Conservation (phyloP, 2,329 filamentous ascomycete genomes). For the Didymella lethalis region DNA sequence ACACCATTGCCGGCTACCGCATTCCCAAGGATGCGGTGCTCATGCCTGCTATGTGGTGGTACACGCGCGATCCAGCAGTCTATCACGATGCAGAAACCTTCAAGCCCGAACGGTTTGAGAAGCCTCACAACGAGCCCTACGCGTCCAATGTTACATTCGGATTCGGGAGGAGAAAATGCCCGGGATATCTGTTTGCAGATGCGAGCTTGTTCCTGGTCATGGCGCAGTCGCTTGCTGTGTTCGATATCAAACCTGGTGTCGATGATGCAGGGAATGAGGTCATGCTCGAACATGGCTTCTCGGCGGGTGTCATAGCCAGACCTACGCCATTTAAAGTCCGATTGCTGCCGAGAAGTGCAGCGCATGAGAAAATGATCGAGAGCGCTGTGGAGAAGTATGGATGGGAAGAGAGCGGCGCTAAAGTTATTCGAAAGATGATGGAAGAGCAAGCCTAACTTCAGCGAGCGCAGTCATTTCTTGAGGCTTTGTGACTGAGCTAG, state of each 20-base stretch:
- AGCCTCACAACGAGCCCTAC: conserved; percentile 47
- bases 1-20: conserved; percentile 48
- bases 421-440: conserved; percentile 18
- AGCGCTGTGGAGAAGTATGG: conserved; percentile 36
- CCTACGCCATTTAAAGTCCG: conserved; percentile 44
- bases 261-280: conserved; percentile 50
- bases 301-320: conserved; percentile 47
- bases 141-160: conserved; percentile 49
- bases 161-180: conserved; percentile 55
- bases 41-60: conserved; percentile 52
- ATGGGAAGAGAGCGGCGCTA: conserved; percentile 49
- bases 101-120: conserved; percentile 55
- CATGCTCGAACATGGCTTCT: conserved; percentile 47
- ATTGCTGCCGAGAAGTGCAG: conserved; percentile 45
- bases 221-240: conserved; percentile 57
- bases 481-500: neutral
- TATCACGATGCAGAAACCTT: conserved; percentile 52
- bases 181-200: conserved; percentile 55
- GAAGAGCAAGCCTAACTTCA: neutral
- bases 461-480: neutral
- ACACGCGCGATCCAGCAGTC: conserved; percentile 50
- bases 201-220: conserved; percentile 52
- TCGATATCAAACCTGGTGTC: conserved; percentile 53
- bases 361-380: conserved; percentile 45
- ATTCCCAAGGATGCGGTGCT: conserved; percentile 54